These are phyloP conservation scores for Xylaria sp. DNA, from an alignment of 2,329 filamentous ascomycete species.

Conservation along the genomic window DNA sequence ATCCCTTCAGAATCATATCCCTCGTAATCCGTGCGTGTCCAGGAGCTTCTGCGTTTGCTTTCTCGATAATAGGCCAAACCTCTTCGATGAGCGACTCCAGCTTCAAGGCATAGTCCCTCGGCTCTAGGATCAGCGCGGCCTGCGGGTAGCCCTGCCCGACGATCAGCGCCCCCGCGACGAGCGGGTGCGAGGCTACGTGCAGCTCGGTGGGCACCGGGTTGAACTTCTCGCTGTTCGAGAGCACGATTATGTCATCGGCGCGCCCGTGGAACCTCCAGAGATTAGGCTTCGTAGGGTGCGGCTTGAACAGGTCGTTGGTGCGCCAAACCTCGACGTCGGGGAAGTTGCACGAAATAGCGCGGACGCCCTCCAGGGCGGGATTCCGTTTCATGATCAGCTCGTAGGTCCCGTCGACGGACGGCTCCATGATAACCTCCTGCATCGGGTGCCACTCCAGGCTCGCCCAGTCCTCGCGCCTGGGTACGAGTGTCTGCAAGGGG, in stretches of 20 bases:
- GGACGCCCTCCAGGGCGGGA: conserved; percentile 12
- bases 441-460: conserved; percentile 28
- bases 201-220: conserved; percentile 11
- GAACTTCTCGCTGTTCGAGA: conserved; percentile 17
- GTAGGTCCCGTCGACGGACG: conserved; percentile 19
- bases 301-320: conserved; percentile 51
- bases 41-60: conserved; percentile 7
- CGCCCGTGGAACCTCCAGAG: conserved; percentile 14
- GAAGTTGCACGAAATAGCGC: conserved; percentile 18
- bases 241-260: conserved; percentile 12
- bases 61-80: conserved; percentile 12
- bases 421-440: conserved; percentile 23
- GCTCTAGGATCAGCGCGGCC: conserved; percentile 11
- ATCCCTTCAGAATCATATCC: not conserved
- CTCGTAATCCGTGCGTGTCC: conserved; percentile 7
- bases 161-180: conserved; percentile 9
- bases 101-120: not conserved
- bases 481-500: conserved; percentile 19
- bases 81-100: conserved; percentile 1
- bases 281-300: conserved; percentile 5
- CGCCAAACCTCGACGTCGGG: conserved; percentile 25
- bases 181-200: conserved; percentile 4
- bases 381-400: conserved; percentile 25
- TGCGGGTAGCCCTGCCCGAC: conserved; percentile 13
- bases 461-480: conserved; percentile 23